Conservation (phyloP, 1,284 basidiomycete species). For the Malassezia caprae region DNA sequence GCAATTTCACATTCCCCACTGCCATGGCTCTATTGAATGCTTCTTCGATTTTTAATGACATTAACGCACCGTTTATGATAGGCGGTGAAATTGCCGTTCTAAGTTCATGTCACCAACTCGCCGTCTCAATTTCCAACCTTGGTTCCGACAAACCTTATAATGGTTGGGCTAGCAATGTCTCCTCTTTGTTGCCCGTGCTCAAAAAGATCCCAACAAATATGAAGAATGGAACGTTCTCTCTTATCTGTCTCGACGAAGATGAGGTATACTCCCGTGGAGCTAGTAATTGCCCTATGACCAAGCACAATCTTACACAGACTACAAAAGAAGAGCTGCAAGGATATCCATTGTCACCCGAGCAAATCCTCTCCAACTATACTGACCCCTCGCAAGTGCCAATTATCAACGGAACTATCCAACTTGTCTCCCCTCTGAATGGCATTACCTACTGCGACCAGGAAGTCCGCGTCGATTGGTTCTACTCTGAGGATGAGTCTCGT, state of each 20-base stretch:
- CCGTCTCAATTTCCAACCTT: background rate
- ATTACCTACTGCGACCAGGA: no score
- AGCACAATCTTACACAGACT: no score
- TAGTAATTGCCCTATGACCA: no score
- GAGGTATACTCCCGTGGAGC: background rate
- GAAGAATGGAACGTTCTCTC: background rate
- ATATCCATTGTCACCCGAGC: no score
- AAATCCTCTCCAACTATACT: no score
- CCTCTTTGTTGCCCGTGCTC: background rate
- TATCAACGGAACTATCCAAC: no score
- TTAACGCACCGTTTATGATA: background rate
- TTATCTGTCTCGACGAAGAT: background rate
- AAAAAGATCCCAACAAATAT: background rate
- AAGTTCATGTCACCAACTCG: background rate
- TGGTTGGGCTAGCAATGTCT: background rate
- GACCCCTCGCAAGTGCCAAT: no score
- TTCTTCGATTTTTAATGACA: background rate
- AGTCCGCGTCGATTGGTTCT: no score
- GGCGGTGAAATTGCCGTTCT: background rate
- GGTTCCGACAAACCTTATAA: background rate
- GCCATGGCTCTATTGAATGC: background rate
- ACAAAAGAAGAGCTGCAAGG: no score
- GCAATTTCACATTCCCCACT: background rate
- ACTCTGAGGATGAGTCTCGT: no score
- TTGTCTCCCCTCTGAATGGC: no score